Percentiles rank a stretch among this genome's conserved stretches.
Evolutionary conservation across 1,284 basidiomycete genomes (phyloP).

Genomic region (Marasmius tenuissimus): DNA sequence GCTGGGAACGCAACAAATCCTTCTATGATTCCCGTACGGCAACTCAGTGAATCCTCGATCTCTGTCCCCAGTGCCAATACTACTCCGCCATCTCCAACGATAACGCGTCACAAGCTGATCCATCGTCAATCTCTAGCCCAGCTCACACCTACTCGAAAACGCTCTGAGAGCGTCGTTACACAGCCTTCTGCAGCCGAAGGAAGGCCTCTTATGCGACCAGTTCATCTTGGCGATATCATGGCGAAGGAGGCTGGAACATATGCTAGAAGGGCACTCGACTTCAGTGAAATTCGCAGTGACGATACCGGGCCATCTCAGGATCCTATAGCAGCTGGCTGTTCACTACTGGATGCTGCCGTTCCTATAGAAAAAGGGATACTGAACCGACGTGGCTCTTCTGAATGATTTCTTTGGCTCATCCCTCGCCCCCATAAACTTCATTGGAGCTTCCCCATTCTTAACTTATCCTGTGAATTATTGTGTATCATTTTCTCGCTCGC

Average conservation of each 20-base stretch:
- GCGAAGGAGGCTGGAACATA: neutral
- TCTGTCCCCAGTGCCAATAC: neutral
- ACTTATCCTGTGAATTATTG: too few relatives aligned
- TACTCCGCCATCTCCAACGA: conserved; percentile 17
- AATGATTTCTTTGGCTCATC: neutral
- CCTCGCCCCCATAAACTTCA: too few relatives aligned
- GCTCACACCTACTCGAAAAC: conserved; percentile 25
- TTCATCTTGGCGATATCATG: conserved; percentile 5
- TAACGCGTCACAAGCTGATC: conserved; percentile 11
- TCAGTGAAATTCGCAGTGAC: neutral
- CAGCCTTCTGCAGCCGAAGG: conserved; percentile 12
- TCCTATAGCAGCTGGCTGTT: neutral
- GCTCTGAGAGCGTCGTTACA: conserved; percentile 26
- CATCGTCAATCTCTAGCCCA: conserved; percentile 24
- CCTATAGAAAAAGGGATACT: neutral
- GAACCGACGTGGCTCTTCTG: neutral
- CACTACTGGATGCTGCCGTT: neutral
- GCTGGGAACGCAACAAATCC: neutral
- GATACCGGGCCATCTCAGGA: neutral
- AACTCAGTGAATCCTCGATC: neutral
- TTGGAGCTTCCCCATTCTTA: too few relatives aligned
- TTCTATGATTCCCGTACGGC: conserved; percentile 1
- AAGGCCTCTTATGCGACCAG: conserved; percentile 11
- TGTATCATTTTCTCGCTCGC: too few relatives aligned
- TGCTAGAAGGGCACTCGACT: neutral